A percentile compares a stretch with the other conserved stretches of the same genome.
Evolutionary conservation across 75 land plant species (phyloP).

Genomic region (Selaginella moellendorffii): DNA sequence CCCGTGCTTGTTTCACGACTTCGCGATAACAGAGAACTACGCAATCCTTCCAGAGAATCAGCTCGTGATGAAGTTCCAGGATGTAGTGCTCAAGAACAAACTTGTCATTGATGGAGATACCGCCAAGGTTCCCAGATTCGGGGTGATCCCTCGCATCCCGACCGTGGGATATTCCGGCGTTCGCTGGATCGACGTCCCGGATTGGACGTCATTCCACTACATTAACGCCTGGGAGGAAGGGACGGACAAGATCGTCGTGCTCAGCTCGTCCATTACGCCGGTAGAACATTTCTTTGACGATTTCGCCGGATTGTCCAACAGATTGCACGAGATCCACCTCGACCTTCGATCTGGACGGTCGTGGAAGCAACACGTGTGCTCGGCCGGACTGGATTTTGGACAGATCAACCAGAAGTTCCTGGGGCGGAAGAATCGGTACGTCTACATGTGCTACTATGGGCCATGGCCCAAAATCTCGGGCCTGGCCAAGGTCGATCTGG

Average conservation of each 20-base stretch:
- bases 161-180: not conserved
- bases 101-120: not conserved
- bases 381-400: not conserved
- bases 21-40: constrained; percentile 35
- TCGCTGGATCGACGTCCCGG: not conserved
- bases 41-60: constrained; percentile 43
- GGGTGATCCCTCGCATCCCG: not conserved
- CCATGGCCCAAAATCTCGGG: not conserved
- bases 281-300: not conserved
- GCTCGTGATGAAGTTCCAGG: constrained; percentile 21
- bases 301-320: not conserved
- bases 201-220: not conserved
- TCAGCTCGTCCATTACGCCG: not conserved
- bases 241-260: not conserved
- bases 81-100: not conserved
- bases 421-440: not conserved
- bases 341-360: not conserved
- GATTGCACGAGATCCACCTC: not conserved
- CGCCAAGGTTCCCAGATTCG: not conserved
- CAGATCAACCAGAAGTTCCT: not conserved
- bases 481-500: not conserved
- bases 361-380: not conserved
- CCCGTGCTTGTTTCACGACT: constrained; percentile 48
- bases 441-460: not conserved
- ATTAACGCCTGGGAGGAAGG: not conserved